Conservation (phyloP, 1,139 yeast genomes). For the Candida sp. region DNA sequence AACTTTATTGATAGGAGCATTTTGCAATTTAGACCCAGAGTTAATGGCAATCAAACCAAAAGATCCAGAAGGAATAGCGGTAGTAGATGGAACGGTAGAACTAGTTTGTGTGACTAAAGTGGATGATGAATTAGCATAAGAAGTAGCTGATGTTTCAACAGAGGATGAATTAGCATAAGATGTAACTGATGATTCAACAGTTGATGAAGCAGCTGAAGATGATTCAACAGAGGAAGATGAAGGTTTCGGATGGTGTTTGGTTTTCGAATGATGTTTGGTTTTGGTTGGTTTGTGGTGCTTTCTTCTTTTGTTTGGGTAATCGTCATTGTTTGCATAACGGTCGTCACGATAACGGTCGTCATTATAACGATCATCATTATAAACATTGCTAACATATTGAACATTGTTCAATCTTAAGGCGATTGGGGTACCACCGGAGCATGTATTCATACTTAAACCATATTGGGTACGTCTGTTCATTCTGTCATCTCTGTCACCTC, state of each 20-base stretch:
- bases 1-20: conserved; percentile 17
- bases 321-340: not conserved
- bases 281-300: not conserved
- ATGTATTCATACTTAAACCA: not conserved
- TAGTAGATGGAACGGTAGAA: not conserved
- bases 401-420: conserved; percentile 7
- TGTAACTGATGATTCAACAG: not conserved
- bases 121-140: conserved; percentile 1
- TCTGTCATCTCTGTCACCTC: not conserved
- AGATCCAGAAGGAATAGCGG: not conserved
- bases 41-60: conserved; percentile 5
- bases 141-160: conserved; percentile 1
- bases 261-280: not conserved
- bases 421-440: conserved; percentile 10
- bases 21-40: conserved; percentile 13
- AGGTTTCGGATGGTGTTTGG: not conserved
- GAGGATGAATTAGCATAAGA: not conserved
- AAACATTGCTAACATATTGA: not conserved
- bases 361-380: not conserved
- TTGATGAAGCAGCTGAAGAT: not conserved
- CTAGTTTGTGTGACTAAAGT: conserved; percentile 6
- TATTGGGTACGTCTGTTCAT: not conserved
- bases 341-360: not conserved
- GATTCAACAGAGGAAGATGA: not conserved
- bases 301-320: not conserved